Evolutionary conservation across 1,284 basidiomycete genomes (phyloP), one percentile per base, ranked within the genome.

Genomic region (Ustilago sp.): DNA sequence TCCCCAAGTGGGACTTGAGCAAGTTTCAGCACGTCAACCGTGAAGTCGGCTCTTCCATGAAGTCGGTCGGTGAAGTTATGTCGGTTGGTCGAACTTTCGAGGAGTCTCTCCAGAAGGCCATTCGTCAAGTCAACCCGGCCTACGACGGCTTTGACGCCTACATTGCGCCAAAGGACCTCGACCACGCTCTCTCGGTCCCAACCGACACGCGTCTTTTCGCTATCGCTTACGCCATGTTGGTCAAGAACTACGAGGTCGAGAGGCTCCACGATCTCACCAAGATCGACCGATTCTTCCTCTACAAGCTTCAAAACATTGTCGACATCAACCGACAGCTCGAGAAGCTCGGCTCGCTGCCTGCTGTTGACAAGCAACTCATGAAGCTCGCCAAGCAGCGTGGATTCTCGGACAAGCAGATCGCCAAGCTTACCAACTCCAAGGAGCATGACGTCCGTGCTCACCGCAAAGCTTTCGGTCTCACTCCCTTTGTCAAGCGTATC

Each of bases 31-130:
- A 90, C 84, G 97, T 99, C 68, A 93, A 97, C 86, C 92, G 96
- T 69, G 92, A 95, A 85, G 92, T 99, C 60, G 96, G 97, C 43
- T 98, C 95, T 3, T 91, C 94, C 32, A 99, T 99, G 97, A 99
- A 99, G 88, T 95, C 94, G 31, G 97, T 99, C 68, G 97, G 97
- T 73, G 97, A 99, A 87, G 96, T 99, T 83, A 99, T 99, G 97
- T 96, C 96, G 76, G 98, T 99, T 80, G 97, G 97, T 54, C 93
- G 97, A 80, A 99, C 97, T 1, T 99, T 98, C 81, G 97, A 99
- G 88, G 97, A 99, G 88, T 94, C 93, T 83, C 89, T 99, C 84
- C 97, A 99, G 87, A 99, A 99, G 89, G 97, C 97, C 59, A 94
- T 99, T 80, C 92, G 97, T 80, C 95, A 97, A 89, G 92, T 99